These are phyloP conservation scores for Ceratocystis colombiana DNA, from an alignment of 2,329 filamentous ascomycete species.

Conservation along the genomic window DNA sequence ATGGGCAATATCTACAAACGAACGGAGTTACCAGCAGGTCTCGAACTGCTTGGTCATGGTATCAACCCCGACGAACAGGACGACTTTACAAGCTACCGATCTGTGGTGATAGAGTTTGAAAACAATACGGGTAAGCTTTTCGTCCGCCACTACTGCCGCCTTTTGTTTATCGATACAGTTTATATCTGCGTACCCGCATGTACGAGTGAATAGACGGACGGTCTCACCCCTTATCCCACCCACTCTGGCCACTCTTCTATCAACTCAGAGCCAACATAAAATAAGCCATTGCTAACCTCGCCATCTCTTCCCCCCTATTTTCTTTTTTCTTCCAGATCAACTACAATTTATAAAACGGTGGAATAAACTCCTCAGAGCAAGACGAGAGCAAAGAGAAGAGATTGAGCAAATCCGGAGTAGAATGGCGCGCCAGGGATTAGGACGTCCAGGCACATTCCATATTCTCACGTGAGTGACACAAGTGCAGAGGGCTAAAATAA, in stretches of 20 bases:
- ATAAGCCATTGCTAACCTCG: neutral
- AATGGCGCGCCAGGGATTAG: conserved; percentile 16
- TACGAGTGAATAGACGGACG: too few relatives aligned
- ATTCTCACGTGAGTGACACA: conserved; percentile 12
- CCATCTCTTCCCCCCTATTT: neutral
- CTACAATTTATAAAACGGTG: neutral
- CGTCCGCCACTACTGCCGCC: neutral
- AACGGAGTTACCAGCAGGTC: neutral
- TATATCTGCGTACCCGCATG: too few relatives aligned
- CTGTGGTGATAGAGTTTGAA: conserved; percentile 19
- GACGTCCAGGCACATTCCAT: neutral
- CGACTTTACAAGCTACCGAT: neutral
- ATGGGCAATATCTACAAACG: conserved; percentile 9
- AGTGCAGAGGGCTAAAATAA: neutral
- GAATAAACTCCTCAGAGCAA: conserved; percentile 3
- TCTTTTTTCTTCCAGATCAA: conserved; percentile 6
- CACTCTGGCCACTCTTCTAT: too few relatives aligned
- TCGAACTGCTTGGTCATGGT: conserved; percentile 12
- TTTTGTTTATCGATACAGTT: neutral
- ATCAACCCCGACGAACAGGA: conserved; percentile 18
- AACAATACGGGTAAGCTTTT: conserved; percentile 11
- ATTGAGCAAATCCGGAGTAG: neutral
- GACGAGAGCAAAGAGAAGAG: neutral
- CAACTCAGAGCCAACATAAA: neutral
- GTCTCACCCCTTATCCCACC: too few relatives aligned